A percentile compares a stretch with the other conserved stretches of the same genome.
phyloP scores from a whole-genome alignment of 495 filamentous ascomycete genomes.

The Neurospora pannonica region DNA sequence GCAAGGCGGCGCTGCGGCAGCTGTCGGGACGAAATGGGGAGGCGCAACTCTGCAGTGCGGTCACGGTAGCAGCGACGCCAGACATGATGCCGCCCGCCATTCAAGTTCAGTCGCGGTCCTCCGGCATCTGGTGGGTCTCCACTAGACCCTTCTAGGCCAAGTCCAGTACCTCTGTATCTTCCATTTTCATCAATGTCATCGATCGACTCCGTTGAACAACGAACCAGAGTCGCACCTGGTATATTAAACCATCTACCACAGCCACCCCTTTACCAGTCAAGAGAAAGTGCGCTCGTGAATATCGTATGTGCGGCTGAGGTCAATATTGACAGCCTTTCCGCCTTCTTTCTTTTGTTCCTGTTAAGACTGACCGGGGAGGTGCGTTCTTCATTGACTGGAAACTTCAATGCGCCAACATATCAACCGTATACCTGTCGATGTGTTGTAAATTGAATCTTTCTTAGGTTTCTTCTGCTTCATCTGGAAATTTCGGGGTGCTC shows the following conservation, averaged over 20 bases:
- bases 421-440: not conserved
- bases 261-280: not conserved
- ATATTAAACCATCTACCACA: not conserved
- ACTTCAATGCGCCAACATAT: not conserved
- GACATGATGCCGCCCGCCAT: not conserved
- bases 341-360: not conserved
- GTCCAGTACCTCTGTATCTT: not conserved
- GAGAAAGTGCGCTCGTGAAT: not conserved
- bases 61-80: not conserved
- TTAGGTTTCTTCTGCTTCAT: not conserved
- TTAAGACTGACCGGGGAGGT: not conserved
- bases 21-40: conserved; percentile 20
- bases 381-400: not conserved
- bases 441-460: not conserved
- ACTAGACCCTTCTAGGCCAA: not conserved
- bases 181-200: not conserved
- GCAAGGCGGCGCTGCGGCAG: conserved; percentile 20
- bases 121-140: not conserved
- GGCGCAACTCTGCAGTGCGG: conserved; percentile 9
- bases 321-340: not conserved
- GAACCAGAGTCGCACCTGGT: not conserved
- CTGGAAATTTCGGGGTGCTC: not conserved
- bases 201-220: not conserved
- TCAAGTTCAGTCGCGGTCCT: not conserved
- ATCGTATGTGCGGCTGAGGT: not conserved